Evolutionary conservation across 495 filamentous ascomycete genomes (phyloP).

Genomic region (Tuber melanosporum): DNA sequence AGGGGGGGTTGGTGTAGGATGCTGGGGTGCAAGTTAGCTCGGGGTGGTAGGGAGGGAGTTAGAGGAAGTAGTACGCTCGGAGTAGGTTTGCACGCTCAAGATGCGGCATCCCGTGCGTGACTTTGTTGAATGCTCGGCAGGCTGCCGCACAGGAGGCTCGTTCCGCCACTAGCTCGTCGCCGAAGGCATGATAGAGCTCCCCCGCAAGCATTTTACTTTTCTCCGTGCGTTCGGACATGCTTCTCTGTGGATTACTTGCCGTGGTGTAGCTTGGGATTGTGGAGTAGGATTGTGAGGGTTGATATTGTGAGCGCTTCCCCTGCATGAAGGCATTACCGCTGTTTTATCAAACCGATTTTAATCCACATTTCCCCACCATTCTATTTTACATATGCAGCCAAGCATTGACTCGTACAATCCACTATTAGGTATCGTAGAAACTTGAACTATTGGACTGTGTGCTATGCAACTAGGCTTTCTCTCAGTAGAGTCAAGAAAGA

Average conservation of each 20-base stretch:
- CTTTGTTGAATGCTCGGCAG: conserved; percentile 57
- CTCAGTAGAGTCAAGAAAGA: no score
- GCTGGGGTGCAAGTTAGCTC: conserved; percentile 44
- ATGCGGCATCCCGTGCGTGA: conserved; percentile 50
- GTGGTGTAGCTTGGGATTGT: background rate
- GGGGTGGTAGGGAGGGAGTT: background rate
- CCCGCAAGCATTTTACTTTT: conserved; percentile 49
- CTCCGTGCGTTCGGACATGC: conserved; percentile 13
- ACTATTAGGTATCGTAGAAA: no score
- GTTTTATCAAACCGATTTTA: no score
- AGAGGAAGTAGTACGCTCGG: conserved; percentile 54
- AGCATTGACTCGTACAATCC: no score
- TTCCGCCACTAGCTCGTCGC: conserved; percentile 49
- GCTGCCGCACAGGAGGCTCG: conserved; percentile 56
- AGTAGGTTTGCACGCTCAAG: conserved; percentile 60
- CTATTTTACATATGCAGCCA: no score
- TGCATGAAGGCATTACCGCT: no score
- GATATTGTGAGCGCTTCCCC: background rate
- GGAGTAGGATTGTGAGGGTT: background rate
- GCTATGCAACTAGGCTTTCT: no score
- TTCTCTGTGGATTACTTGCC: background rate
- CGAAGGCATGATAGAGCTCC: conserved; percentile 51
- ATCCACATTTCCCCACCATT: no score
- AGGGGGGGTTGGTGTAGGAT: conserved; percentile 55
- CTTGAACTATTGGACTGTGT: no score